A percentile compares a stretch with the other conserved stretches of the same genome.
Evolutionary conservation across 371 early-diverging fungal species (phyloP).

Genomic region (Mucor lusitanicus): DNA sequence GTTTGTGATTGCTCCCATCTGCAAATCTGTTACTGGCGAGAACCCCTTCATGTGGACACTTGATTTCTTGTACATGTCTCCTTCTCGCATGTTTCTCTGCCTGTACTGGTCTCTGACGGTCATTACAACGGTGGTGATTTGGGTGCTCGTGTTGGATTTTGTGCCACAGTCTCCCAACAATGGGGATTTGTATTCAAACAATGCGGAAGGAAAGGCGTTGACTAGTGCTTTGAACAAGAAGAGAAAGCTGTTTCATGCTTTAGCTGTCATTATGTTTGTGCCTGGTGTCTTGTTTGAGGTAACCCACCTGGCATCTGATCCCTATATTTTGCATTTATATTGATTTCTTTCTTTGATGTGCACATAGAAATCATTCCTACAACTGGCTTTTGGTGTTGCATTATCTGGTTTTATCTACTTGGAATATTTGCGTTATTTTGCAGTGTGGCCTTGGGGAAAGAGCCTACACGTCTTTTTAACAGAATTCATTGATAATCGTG

Average conservation of each 20-base stretch:
- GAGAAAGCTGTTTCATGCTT: conserved; percentile 86
- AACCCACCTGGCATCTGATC: conserved; percentile 3
- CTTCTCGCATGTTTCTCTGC: conserved; percentile 51
- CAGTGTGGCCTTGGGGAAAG: conserved; percentile 71
- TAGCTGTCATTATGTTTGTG: conserved; percentile 84
- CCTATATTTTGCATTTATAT: neutral
- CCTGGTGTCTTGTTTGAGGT: conserved; percentile 82
- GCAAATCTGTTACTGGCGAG: conserved; percentile 36
- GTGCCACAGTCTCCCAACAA: conserved; percentile 21
- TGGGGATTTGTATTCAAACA: conserved; percentile 2
- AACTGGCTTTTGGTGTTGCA: conserved; percentile 83
- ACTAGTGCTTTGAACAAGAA: conserved; percentile 63
- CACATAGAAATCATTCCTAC: conserved; percentile 67
- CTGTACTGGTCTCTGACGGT: conserved; percentile 64
- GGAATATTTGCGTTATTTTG: conserved; percentile 82
- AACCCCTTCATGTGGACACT: conserved; percentile 69
- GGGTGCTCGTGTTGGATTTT: conserved; percentile 53
- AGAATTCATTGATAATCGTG: conserved; percentile 82
- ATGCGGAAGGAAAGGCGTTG: conserved; percentile 30
- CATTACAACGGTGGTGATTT: conserved; percentile 55
- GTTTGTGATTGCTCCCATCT: conserved; percentile 53
- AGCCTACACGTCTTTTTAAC: conserved; percentile 71
- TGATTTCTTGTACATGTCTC: conserved; percentile 50
- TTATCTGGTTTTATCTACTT: conserved; percentile 69
- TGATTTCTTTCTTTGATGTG: too few species aligned